Conservation (phyloP, 192 early-diverging fungal species). For the Coemansia guatemalensis region DNA sequence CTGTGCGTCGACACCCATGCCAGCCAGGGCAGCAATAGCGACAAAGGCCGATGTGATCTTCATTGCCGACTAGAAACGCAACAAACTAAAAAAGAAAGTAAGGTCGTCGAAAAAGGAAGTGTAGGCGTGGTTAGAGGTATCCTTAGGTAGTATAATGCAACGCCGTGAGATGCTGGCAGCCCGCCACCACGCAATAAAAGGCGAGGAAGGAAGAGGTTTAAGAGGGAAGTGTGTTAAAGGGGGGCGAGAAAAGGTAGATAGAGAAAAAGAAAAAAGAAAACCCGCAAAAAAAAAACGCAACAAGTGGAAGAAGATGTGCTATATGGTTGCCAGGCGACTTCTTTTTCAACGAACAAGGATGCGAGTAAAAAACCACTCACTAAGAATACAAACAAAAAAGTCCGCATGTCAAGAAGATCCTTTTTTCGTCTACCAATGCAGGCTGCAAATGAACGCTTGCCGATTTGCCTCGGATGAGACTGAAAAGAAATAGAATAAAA, state of each 20-base stretch:
- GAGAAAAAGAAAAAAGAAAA: conserved; percentile 13
- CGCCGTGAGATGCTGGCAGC: neutral
- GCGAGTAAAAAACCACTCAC: neutral
- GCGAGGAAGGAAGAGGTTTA: neutral
- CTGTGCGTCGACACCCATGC: conserved; percentile 35
- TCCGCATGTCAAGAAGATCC: conserved; percentile 5
- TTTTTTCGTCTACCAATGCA: neutral
- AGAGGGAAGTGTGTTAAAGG: conserved; percentile 5
- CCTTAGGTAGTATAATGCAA: neutral
- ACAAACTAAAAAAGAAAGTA: conserved; percentile 4
- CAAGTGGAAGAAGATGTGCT: neutral
- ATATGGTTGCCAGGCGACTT: neutral
- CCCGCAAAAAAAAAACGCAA: conserved; percentile 9
- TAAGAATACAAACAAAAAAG: neutral
- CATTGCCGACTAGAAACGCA: conserved; percentile 22
- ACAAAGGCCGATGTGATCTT: conserved; percentile 45
- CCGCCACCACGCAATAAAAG: conserved; percentile 1
- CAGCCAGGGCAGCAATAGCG: conserved; percentile 33
- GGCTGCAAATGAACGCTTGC: no score
- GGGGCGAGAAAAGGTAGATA: conserved; percentile 7
- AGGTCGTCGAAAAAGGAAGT: conserved; percentile 13
- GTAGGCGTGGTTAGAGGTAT: neutral
- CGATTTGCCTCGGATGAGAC: no score
- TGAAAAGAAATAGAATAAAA: no score
- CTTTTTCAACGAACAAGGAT: neutral